These are phyloP conservation scores for Pulveroboletus sp. DNA, from an alignment of 1,284 basidiomycete genomes.

Conservation along the genomic window DNA sequence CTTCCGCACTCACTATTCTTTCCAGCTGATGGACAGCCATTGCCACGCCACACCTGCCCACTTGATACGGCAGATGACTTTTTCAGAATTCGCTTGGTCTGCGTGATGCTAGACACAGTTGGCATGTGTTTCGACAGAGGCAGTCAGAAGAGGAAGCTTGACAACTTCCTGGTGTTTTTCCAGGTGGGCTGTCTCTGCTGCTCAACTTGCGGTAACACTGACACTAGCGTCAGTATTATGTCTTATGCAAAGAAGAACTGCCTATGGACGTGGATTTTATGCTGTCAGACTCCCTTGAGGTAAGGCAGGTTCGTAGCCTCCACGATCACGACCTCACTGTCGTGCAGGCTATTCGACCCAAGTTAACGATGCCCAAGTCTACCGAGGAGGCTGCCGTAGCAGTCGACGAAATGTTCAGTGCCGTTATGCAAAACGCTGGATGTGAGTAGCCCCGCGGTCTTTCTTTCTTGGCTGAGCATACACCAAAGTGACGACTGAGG, in stretches of 20 bases:
- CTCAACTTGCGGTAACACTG: constrained; percentile 5
- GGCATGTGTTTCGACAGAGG: constrained; percentile 98
- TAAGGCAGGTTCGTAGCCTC: constrained; percentile 35
- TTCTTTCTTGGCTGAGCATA: constrained; percentile 9
- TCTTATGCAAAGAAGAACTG: constrained; percentile 81
- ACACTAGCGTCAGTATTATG: constrained; percentile 66
- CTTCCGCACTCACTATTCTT: constrained; percentile 11
- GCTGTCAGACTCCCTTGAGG: constrained; percentile 91
- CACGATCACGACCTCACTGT: constrained; percentile 8
- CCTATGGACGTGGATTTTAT: constrained; percentile 99
- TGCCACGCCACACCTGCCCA: constrained; percentile 75
- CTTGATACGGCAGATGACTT: constrained; percentile 95
- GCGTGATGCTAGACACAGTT: constrained; percentile 91
- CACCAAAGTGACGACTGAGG: constrained; percentile 44
- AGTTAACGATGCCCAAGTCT: constrained; percentile 65
- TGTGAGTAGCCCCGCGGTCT: constrained; percentile 40
- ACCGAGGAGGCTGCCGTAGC: constrained; percentile 83
- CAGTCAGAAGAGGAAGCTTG: constrained; percentile 86
- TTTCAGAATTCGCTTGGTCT: constrained; percentile 91
- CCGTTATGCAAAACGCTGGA: constrained; percentile 59
- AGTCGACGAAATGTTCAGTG: constrained; percentile 86
- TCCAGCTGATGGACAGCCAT: constrained; percentile 83
- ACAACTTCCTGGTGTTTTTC: constrained; percentile 91
- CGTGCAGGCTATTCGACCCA: constrained; percentile 76
- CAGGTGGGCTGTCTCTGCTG: constrained; percentile 57